These are phyloP conservation scores for Ceratobasidium sp. DNA, from an alignment of 1,284 basidiomycete species.

Conservation along the genomic window DNA sequence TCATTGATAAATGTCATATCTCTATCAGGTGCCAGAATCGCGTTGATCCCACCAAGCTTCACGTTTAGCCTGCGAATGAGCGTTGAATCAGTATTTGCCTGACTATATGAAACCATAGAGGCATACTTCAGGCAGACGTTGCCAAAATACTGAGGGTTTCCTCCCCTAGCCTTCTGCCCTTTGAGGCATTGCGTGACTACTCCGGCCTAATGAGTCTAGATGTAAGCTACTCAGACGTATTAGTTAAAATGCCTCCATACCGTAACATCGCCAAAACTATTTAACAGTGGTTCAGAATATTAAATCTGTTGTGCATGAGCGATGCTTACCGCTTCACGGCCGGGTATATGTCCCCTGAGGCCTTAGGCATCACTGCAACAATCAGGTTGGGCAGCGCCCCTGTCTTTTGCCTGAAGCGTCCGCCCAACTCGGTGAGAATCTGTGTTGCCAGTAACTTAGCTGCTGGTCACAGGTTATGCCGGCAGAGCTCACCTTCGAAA, in stretches of 20 bases:
- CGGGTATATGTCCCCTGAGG: constrained; percentile 78
- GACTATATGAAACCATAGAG: background rate
- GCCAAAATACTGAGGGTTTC: constrained; percentile 75
- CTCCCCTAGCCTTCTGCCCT: constrained; percentile 3
- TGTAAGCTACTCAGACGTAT: background rate
- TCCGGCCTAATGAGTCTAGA: constrained; percentile 63
- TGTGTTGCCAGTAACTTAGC: constrained; percentile 47
- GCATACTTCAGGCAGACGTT: constrained; percentile 82
- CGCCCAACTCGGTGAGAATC: constrained; percentile 67
- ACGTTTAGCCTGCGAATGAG: constrained; percentile 73
- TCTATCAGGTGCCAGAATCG: constrained; percentile 67
- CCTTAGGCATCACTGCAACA: constrained; percentile 78
- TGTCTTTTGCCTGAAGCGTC: constrained; percentile 60
- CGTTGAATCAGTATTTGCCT: constrained; percentile 3
- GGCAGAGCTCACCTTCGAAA: constrained; percentile 11
- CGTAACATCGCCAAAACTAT: constrained; percentile 78
- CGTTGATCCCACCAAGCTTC: constrained; percentile 84
- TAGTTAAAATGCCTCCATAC: background rate
- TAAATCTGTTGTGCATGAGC: background rate
- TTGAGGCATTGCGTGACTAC: constrained; percentile 78
- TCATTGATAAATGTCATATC: constrained; percentile 73
- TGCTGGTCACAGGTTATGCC: too few relatives aligned
- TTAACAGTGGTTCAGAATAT: constrained; percentile 4
- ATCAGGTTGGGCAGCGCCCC: constrained; percentile 67
- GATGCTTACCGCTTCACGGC: constrained; percentile 77